Percentiles rank a stretch among this genome's conserved stretches.
These are phyloP conservation scores for Annulohypoxylon truncatum DNA, from an alignment of 2,329 filamentous ascomycete genomes.

Conservation along the genomic window DNA sequence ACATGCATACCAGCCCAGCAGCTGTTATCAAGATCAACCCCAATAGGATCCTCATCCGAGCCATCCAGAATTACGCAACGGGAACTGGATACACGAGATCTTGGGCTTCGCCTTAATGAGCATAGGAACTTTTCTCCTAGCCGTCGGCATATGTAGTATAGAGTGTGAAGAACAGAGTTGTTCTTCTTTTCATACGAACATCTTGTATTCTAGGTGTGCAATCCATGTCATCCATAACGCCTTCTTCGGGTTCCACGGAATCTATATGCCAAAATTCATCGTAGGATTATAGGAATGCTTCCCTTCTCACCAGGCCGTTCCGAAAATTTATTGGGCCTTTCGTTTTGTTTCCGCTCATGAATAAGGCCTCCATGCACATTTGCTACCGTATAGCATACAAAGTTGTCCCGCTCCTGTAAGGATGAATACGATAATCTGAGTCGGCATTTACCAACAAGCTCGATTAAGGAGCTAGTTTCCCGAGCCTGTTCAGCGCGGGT, in stretches of 20 bases:
- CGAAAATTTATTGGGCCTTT: background rate
- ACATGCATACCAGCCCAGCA: background rate
- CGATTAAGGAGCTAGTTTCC: background rate
- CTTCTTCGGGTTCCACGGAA: background rate
- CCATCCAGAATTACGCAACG: conserved; percentile 4
- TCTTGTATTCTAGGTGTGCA: no score
- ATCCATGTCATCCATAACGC: conserved; percentile 2
- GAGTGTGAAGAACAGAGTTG: background rate
- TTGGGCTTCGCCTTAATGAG: background rate
- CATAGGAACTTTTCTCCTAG: background rate
- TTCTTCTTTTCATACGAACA: conserved; percentile 3
- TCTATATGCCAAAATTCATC: conserved; percentile 4
- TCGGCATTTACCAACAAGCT: conserved; percentile 14
- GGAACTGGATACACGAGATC: background rate
- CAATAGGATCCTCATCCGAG: background rate
- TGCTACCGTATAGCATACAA: background rate
- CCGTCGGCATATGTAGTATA: background rate
- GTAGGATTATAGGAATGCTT: background rate
- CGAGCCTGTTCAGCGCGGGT: background rate
- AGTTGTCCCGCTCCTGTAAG: conserved; percentile 7
- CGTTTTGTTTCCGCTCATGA: background rate
- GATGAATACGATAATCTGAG: conserved; percentile 5
- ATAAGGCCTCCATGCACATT: background rate
- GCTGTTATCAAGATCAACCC: conserved; percentile 3
- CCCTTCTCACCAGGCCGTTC: background rate